Evolutionary conservation across 2,329 filamentous ascomycete genomes (phyloP), one percentile per base, ranked within the genome.

Genomic region (Capronia coronata): DNA sequence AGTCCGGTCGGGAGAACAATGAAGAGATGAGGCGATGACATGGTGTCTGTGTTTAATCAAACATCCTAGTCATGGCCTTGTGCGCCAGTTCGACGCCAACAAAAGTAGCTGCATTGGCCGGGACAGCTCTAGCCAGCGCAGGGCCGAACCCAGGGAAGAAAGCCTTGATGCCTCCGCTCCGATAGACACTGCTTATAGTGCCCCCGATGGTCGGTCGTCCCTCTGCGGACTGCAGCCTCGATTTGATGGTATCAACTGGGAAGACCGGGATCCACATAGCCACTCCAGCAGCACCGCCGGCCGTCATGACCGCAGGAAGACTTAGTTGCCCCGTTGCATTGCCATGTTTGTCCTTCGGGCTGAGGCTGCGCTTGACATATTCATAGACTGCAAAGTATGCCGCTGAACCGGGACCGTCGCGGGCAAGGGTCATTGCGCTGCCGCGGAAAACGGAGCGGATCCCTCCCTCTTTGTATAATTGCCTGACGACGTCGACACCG

Each of bases 231-330:
- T 98, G 93, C 66, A 98, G 72, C 30, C 90, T 77, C 57, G 84
- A 90, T 80, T 98, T 98, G 72, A 98, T 83, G 0, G 93, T 98
- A 65, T 98, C 93, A 57, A 98, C 79, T 18, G 93, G 93, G 79
- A 98, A 98, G 35, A 98, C 90, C 46, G 93, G 90, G 60, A 96
- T 93, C 93, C 93, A 98, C 93, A 98, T 98, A 56, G 93, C 93
- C 21, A 98, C 80, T 64, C 93, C 93, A 0, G 93, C 93, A 2
- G 84, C 86, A 56, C 87, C 93, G 61, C 93, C 93, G 1, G 93
- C 93, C 22, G 81, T 79, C 62, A 90, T 87, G 49, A 98, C 79
- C 9, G 93, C 93, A 1, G 80, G 73, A 56, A 98, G 74, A 62
- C 85, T 91, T 50, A 97, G 71, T 61, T 93, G 75, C 35, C 89